Base-by-base conservation (phyloP, 2,329 filamentous ascomycete genomes). In the Paraphaeosphaeria minitans region DNA sequence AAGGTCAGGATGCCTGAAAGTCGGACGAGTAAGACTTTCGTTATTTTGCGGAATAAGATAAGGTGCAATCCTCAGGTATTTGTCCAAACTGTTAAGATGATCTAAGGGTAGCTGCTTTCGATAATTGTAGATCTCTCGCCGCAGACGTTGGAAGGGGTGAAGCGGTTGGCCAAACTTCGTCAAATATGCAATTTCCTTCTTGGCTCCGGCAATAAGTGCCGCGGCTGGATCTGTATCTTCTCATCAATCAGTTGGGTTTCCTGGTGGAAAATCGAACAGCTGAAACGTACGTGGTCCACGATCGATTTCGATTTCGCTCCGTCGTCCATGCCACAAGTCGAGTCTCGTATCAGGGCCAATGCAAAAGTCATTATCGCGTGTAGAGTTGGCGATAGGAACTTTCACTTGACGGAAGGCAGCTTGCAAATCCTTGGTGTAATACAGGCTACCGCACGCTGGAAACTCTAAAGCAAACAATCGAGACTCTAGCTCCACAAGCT, bases 1-100 rank as follows among this genome's bases (percentile, higher is more conserved):
- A 21, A 76, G 72, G 57, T 77, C 73, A 27, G 73, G 71, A 59
- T 77, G 75, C 47, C 74, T 66, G 19, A 77, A 48, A 10, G 65
- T 69, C 16, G 69, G 69, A 14, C 56, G 58, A 7, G 42, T 58
- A 50, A 73, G 58, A 27, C 53, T 37, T 4, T 42, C 33, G 9
- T 64, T 52, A 37, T 50, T 37, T 27, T 56, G 37, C 19, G 67
- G 72, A 29, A 69, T 63, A 12, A 75, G 58, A 49, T 65, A 52
- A 46, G 67, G 64, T 19, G 59, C 64, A 12, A 70, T 61, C 53
- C 58, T 60, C 22, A 74, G 54, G 60, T 73, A 77, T 59, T 70
- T 73, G 7, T 66, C 53, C 29, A 76, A 65, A 57, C 59, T 72
- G 22, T 67, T 58, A 29, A 74, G 19, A 62, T 75, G 71, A 12